phyloP scores from a whole-genome alignment of 345 rosid genomes.

The Populus tremula region DNA sequence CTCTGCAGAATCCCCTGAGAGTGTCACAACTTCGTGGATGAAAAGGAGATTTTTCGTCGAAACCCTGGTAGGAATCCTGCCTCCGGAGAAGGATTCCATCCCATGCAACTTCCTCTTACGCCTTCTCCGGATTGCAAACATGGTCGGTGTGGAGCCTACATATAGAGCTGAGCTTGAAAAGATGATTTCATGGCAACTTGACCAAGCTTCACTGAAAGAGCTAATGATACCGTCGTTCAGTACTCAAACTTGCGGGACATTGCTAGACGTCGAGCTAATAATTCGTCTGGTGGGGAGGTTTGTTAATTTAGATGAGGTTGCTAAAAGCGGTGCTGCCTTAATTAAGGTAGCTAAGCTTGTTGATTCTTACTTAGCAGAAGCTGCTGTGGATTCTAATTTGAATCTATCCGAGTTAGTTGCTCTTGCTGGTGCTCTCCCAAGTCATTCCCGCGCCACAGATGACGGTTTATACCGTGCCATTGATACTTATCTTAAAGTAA shows the following conservation, averaged over 20 bases:
- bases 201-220: slow-evolving; percentile 80
- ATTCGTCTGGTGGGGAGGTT: slow-evolving; percentile 64
- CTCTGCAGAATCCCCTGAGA: slow-evolving; percentile 41
- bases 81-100: slow-evolving; percentile 77
- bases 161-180: slow-evolving; percentile 67
- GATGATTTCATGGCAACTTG: slow-evolving; percentile 75
- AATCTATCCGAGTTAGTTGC: slow-evolving; percentile 49
- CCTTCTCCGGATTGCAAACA: slow-evolving; percentile 72
- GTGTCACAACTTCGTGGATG: slow-evolving; percentile 62
- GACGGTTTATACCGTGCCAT: slow-evolving; percentile 83
- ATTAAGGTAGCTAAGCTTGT: slow-evolving; percentile 78
- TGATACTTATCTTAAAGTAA: slow-evolving; percentile 85
- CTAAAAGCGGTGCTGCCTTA: slow-evolving; percentile 46
- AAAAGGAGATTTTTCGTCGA: slow-evolving; percentile 73
- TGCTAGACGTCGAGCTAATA: slow-evolving; percentile 75
- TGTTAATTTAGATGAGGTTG: slow-evolving; percentile 42
- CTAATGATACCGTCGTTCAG: slow-evolving; percentile 90
- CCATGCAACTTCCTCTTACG: slow-evolving; percentile 81
- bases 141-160: slow-evolving; percentile 57
- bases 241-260: slow-evolving; percentile 59
- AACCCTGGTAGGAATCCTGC: slow-evolving; percentile 72
- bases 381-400: slow-evolving; percentile 58
- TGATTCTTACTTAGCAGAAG: slow-evolving; percentile 74
- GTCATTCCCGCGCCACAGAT: slow-evolving; percentile 60
- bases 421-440: slow-evolving; percentile 67